These are phyloP conservation scores for Phaeophleospora eucalypticola DNA, from an alignment of 2,329 filamentous ascomycete species.

Conservation along the genomic window DNA sequence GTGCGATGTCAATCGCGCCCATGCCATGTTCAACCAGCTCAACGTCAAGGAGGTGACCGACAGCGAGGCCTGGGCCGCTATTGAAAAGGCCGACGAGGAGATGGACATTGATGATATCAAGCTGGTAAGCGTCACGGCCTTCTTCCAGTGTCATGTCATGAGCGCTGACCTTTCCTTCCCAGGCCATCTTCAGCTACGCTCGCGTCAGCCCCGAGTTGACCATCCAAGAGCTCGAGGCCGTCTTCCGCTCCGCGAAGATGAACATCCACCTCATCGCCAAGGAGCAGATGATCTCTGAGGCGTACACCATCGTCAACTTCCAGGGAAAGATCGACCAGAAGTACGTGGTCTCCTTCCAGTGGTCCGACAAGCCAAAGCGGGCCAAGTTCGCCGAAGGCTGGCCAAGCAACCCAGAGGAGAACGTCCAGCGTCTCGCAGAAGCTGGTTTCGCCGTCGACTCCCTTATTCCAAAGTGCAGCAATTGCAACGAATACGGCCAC, in stretches of 20 bases:
- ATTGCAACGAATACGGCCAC: constrained; percentile 48
- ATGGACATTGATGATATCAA: constrained; percentile 62
- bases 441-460: constrained; percentile 51
- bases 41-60: constrained; percentile 30
- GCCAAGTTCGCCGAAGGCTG: constrained; percentile 45
- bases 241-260: constrained; percentile 54
- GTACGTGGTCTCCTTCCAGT: constrained; percentile 50
- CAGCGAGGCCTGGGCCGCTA: constrained; percentile 57
- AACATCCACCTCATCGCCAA: constrained; percentile 60
- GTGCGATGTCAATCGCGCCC: constrained; percentile 58
- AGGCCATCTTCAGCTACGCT: constrained; percentile 50
- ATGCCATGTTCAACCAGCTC: constrained; percentile 51
- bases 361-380: constrained; percentile 45
- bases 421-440: constrained; percentile 48
- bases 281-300: constrained; percentile 50
- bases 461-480: constrained; percentile 47
- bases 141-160: not conserved
- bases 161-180: constrained; percentile 11
- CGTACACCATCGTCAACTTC: constrained; percentile 67
- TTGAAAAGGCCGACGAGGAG: constrained; percentile 51
- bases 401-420: constrained; percentile 48
- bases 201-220: constrained; percentile 57
- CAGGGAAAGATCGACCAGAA: constrained; percentile 58
- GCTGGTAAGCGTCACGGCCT: constrained; percentile 38
- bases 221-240: constrained; percentile 58